Percentiles rank a stretch among this genome's conserved stretches.
Conservation (phyloP, 2,329 filamentous ascomycete genomes). For the Xylariaceae sp. region DNA sequence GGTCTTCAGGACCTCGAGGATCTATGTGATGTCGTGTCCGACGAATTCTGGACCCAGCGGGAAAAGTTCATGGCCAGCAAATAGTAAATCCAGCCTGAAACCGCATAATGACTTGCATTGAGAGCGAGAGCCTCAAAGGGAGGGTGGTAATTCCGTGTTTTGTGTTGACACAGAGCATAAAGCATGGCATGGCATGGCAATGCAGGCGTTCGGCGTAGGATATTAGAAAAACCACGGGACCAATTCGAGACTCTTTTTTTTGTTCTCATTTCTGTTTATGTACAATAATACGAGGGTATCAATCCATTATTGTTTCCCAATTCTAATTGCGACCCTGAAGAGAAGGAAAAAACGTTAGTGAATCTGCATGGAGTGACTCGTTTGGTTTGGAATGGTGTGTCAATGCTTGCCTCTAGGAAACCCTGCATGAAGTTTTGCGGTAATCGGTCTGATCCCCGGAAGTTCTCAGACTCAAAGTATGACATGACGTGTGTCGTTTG, state of each 20-base stretch:
- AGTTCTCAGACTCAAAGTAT: constrained; percentile 84
- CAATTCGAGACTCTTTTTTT: constrained; percentile 33
- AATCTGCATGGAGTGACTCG: not conserved
- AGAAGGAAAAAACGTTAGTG: constrained; percentile 17
- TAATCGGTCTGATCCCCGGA: constrained; percentile 69
- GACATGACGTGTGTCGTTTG: constrained; percentile 93
- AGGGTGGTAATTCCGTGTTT: too few species aligned
- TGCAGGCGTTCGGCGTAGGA: constrained; percentile 30
- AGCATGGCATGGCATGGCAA: constrained; percentile 14
- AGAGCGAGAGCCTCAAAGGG: not conserved
- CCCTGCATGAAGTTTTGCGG: constrained; percentile 88
- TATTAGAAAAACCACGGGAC: constrained; percentile 21
- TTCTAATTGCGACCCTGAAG: constrained; percentile 52
- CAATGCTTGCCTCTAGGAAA: constrained; percentile 76
- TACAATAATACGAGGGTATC: constrained; percentile 26
- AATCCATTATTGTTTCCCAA: constrained; percentile 22
- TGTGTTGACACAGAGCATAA: too few species aligned
- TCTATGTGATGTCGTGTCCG: constrained; percentile 87
- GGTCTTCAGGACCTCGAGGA: constrained; percentile 84
- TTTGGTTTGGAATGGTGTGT: not conserved
- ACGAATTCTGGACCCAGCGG: constrained; percentile 71
- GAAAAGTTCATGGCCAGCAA: constrained; percentile 49
- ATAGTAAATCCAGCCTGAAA: not conserved
- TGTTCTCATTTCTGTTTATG: constrained; percentile 29
- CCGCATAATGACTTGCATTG: not conserved